Base-by-base conservation (phyloP, 1,139 yeast species). In the Scheffersomyces lignicola region DNA sequence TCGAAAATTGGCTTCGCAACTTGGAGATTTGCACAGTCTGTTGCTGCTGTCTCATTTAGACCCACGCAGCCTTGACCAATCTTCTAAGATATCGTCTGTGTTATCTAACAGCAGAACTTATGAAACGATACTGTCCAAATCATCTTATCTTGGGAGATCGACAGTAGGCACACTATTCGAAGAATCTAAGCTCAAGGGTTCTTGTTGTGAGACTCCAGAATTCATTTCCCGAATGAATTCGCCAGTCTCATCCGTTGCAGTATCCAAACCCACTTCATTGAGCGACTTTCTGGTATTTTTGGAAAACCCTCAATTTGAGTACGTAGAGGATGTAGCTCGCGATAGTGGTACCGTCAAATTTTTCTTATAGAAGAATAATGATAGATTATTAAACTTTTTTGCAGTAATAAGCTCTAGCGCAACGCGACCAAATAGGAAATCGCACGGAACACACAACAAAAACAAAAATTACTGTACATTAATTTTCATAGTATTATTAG, bases 151-250 rank as follows among this genome's bases (percentile, higher is more conserved):
- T 8, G 13, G 18, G 5, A 21, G 31, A 5, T 37, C 36, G 9
- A 20, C 38, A 3, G 21, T 31, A 11, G 16, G 6, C n/a, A 11
- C 14, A 4, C 16, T 24, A 12, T 14, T 11, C 7, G 23, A 20
- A 20, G 29, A 15, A 26, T 12, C 8, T 4, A 5, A 12, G 12
- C 43, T 58, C 20, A 47, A 50, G 22, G 68, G 68, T 2, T 64
- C 62, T 0, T 37, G 49, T 12, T 64, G 70, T 42, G 44, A 44
- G 14, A 46, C 65, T 0, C 70, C 70, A 0, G 57, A 54, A 12
- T 36, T 50, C 21, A 60, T 60, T 1, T 59, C 68, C 2, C 47
- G 36, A 11, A 57, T 64, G 37, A 52, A 48, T 13, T 54, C 67
- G 0, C 68, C 67, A 1, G 20, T 41, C 14, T 36, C 45, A 11